A percentile compares a stretch with the other conserved stretches of the same genome.
Evolutionary conservation across 352 stramenopile species (phyloP).

Genomic region (Thraustochytrium striatum): DNA sequence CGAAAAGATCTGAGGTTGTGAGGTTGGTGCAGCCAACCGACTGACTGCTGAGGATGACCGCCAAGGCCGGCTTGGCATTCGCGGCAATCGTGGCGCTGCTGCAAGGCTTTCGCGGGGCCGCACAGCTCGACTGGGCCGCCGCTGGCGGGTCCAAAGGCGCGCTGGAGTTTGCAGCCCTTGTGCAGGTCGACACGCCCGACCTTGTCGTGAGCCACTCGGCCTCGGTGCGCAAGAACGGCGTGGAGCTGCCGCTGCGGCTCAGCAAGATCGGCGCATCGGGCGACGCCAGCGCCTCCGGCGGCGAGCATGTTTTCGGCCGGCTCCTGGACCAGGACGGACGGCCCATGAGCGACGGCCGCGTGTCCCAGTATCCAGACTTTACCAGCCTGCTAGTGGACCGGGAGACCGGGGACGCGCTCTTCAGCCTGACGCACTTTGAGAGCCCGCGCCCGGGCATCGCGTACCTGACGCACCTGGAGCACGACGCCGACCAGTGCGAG

Average conservation of each 20-base stretch:
- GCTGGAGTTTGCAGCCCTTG: not conserved
- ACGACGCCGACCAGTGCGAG: not conserved
- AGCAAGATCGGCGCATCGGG: not conserved
- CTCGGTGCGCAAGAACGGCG: not conserved
- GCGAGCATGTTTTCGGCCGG: not conserved
- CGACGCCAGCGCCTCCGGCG: not conserved
- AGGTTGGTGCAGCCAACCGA: too few species aligned
- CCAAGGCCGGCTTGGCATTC: too few species aligned
- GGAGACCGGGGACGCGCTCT: not conserved
- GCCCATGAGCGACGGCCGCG: not conserved
- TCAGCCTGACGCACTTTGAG: not conserved
- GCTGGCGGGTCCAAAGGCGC: not conserved
- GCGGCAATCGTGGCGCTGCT: too few species aligned
- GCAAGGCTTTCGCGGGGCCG: too few species aligned
- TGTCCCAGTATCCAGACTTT: not conserved
- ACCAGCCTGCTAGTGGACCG: not conserved
- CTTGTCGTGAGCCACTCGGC: not conserved
- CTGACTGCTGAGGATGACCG: too few species aligned
- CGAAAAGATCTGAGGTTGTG: too few species aligned
- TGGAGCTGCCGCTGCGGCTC: not conserved
- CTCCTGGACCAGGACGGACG: not conserved
- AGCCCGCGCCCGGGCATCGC: not conserved
- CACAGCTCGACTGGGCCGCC: too few species aligned
- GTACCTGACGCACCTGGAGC: not conserved
- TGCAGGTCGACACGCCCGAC: not conserved